These are phyloP conservation scores for Paxillus ammoniavirescens DNA, from an alignment of 768 basidiomycete genomes.

Conservation along the genomic window DNA sequence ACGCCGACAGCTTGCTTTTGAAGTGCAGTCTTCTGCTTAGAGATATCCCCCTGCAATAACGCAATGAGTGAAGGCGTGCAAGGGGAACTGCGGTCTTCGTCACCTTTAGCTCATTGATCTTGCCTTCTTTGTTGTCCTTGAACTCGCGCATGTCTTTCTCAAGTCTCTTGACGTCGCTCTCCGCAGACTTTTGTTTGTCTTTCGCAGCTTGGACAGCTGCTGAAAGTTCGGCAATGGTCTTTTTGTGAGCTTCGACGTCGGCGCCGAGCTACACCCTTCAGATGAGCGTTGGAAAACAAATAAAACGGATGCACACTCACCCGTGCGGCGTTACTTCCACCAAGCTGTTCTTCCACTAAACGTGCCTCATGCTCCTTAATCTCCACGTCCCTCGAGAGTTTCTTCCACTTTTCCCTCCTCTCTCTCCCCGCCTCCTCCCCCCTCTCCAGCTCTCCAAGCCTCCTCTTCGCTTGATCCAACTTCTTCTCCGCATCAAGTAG, in stretches of 20 bases:
- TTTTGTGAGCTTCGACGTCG: conserved; percentile 74
- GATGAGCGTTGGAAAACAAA: neutral
- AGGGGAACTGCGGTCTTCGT: conserved; percentile 8
- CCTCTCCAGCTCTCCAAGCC: conserved; percentile 50
- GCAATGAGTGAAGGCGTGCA: neutral
- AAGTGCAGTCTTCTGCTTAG: conserved; percentile 74
- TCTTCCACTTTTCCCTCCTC: conserved; percentile 61
- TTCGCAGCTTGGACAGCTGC: conserved; percentile 61
- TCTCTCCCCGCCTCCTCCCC: conserved; percentile 53
- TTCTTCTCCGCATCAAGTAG: conserved; percentile 65
- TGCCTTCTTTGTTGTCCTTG: conserved; percentile 98
- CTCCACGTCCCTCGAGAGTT: conserved; percentile 66
- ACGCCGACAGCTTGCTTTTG: conserved; percentile 80
- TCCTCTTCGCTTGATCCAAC: conserved; percentile 47
- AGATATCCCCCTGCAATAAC: conserved; percentile 55
- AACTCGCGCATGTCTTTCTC: conserved; percentile 98
- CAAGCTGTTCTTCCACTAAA: conserved; percentile 80
- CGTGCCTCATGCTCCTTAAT: conserved; percentile 86
- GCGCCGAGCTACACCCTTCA: conserved; percentile 58
- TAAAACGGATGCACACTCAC: conserved; percentile 43
- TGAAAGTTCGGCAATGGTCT: conserved; percentile 57
- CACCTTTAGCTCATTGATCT: conserved; percentile 92
- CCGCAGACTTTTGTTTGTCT: conserved; percentile 73
- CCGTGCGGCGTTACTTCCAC: conserved; percentile 84
- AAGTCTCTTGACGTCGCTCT: conserved; percentile 79